Evolutionary conservation across 345 rosid species (phyloP), one percentile per base, ranked within the genome.

Genomic region (Euphorbia tirucalli): DNA sequence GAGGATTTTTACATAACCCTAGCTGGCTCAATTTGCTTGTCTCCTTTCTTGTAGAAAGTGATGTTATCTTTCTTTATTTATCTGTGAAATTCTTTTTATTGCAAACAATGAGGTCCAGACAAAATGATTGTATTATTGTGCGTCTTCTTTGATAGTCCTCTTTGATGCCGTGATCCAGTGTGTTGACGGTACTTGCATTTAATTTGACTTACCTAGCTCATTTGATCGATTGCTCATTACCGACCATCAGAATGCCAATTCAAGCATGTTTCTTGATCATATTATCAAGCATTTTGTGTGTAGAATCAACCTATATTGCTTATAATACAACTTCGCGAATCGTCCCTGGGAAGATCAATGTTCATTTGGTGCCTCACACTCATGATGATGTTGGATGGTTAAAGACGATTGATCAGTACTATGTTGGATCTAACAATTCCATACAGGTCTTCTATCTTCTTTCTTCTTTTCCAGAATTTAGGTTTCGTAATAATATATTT

Each of bases 341-440:
- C 24, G 83, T 76, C 24, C 82, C 84, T 0, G 84, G 86, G 79
- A 86, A 82, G 83, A 71, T 86, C 71, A 86, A 83, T 59, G 89
- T 86, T 66, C 89, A 86, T 75, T 80, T 86, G 83, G 89, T 86
- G 76, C 67, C 89, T 65, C 89, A 86, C 65, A 11, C 84, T 1
- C 89, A 86, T 32, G 89, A 86, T 24, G 89, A 86, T 78, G 89
- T 83, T 68, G 89, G 89, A 18, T 86, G 89, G 89, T 78, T 86
- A 75, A 86, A 86, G 71, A 86, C 89, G 39, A 65, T 86, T 44
- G 89, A 86, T 75, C 89, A 86, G 71, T 86, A 86, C 50, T 86
- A 86, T 59, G 87, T 86, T 54, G 89, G 89, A 58, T 82, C 89
- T 72, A 86, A 86, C 46, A 86, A 86, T 76, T 82, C 85, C 57